Evolutionary conservation across 2,329 filamentous ascomycete genomes (phyloP).

Genomic region (Fusarium coffeatum): DNA sequence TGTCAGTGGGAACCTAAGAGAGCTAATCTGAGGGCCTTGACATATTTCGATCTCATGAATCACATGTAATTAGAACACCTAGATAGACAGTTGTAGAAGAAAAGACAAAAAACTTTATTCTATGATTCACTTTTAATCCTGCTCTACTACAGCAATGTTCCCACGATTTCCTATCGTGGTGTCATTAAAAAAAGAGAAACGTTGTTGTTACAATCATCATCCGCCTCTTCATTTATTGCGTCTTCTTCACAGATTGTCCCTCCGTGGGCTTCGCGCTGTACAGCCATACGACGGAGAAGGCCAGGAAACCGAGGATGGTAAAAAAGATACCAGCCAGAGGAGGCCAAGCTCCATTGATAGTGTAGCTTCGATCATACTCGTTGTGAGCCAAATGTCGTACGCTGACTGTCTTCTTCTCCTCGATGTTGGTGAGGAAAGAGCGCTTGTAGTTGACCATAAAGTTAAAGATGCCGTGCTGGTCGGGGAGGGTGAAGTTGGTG

Average conservation of each 20-base stretch:
- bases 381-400: constrained; percentile 97
- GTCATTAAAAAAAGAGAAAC: constrained; percentile 27
- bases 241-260: constrained; percentile 58
- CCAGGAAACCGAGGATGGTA: constrained; percentile 85
- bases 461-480: constrained; percentile 99
- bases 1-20: constrained; percentile 66
- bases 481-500: constrained; percentile 82
- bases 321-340: constrained; percentile 91
- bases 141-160: constrained; percentile 32
- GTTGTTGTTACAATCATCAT: constrained; percentile 30
- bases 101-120: constrained; percentile 36
- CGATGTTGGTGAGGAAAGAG: constrained; percentile 87
- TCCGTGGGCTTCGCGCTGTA: constrained; percentile 66
- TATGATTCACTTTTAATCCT: constrained; percentile 42
- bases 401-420: constrained; percentile 95
- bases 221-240: constrained; percentile 53
- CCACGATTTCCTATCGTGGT: constrained; percentile 18
- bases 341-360: constrained; percentile 91
- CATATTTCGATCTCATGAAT: constrained; percentile 27
- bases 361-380: constrained; percentile 92
- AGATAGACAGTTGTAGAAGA: constrained; percentile 12
- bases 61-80: neutral
- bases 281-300: constrained; percentile 89
- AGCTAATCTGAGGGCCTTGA: constrained; percentile 66
- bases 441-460: constrained; percentile 98